Evolutionary conservation across 2,329 filamentous ascomycete species (phyloP), one percentile per base, ranked within the genome.

Genomic region (Penicillium sumatraense): DNA sequence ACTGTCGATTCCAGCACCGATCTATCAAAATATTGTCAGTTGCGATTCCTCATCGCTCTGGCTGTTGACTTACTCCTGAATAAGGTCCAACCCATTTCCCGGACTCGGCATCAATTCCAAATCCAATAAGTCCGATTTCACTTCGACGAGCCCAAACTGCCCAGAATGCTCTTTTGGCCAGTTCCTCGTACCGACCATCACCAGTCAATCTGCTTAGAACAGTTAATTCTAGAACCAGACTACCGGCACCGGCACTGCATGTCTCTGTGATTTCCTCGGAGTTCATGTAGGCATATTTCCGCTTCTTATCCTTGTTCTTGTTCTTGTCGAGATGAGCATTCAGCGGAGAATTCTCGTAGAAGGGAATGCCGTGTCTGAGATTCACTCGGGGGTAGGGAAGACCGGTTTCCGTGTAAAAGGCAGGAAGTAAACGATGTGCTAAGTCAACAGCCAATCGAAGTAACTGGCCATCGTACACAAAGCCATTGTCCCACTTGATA

Each of bases 381-480:
- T 98, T 98, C 44, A 99, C 93, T 35, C 95, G 85, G 2, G 95
- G 95, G 69, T 98, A 99, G 0, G 95, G 95, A 62, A 99, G 87
- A 5, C 93, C 95, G 0, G 93, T 98, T 9, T 86, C 81, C 1
- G 93, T 96, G 69, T 92, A 91, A 70, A 99, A 98, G 5, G 95
- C 95, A 0, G 95, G 95, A 2, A 99, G 80, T 2, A 99, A 78
- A 48, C 95, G 86, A 65, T 90, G 83, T 0, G 86, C 92, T 23
- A 99, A 81, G 72, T 99, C 93, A 26, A 90, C 80, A 0, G 95
- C 95, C 53, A 99, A 83, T n/a, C 93, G 86, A 40, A 99, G 79
- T 45, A 99, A 80, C 70, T 99, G 95, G 0, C 92, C 93, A 67
- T 97, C 85, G 66, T 99, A 99, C 21, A 83, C 81, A 63, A 97